Evolutionary conservation across 768 basidiomycete genomes (phyloP).

Genomic region (Boletus tomentosulus): DNA sequence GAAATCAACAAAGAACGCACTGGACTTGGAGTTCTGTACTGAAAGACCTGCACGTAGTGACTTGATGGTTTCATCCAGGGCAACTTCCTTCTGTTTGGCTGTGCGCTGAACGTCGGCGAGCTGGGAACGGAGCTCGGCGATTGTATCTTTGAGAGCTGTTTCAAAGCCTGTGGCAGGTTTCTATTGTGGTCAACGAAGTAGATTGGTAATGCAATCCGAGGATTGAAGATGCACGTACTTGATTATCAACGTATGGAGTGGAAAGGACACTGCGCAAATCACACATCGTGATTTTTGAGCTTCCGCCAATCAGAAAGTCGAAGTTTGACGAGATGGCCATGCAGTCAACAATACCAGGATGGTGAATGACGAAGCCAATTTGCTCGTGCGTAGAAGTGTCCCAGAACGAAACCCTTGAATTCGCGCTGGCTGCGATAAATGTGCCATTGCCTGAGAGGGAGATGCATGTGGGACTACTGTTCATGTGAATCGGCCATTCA

Average conservation of each 20-base stretch:
- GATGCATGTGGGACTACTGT: not conserved
- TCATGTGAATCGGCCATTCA: slow-evolving; percentile 2
- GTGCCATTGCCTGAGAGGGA: not conserved
- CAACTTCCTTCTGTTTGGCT: not conserved
- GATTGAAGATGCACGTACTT: not conserved
- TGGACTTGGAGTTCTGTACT: not conserved
- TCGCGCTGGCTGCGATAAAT: not conserved
- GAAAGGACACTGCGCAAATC: not conserved
- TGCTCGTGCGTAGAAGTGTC: slow-evolving; percentile 1
- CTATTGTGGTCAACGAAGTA: too few species aligned
- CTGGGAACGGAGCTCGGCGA: not conserved
- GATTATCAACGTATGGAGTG: not conserved
- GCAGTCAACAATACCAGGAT: not conserved
- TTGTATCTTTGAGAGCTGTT: not conserved
- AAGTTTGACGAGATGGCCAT: slow-evolving; percentile 3
- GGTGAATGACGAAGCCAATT: slow-evolving; percentile 1
- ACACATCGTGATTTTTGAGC: not conserved
- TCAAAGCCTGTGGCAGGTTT: not conserved
- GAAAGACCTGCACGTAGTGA: not conserved
- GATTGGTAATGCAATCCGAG: too few species aligned
- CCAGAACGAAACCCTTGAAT: slow-evolving; percentile 3
- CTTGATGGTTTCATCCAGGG: not conserved
- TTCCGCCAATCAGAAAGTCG: not conserved
- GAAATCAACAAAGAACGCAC: not conserved
- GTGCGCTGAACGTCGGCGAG: not conserved